Conservation (phyloP, 2,329 filamentous ascomycete species). For the Lachnellula subtilissima region DNA sequence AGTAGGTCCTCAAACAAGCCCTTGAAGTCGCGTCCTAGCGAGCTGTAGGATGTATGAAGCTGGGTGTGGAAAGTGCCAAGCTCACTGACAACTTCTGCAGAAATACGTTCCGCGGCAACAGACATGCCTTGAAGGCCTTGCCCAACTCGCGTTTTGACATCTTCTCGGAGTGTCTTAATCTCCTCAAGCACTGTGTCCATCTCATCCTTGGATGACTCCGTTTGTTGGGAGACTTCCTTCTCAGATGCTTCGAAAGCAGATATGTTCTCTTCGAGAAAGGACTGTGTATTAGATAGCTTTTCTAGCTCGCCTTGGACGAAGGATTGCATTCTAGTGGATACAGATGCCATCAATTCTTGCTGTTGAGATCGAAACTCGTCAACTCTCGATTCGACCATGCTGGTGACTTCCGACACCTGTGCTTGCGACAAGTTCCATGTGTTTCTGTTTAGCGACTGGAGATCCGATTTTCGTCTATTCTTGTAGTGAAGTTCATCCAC, state of each 20-base stretch:
- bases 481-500: slow-evolving; percentile 81
- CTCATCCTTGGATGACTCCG: slow-evolving; percentile 67
- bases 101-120: slow-evolving; percentile 79
- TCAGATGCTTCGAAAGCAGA: slow-evolving; percentile 63
- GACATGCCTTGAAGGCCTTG: slow-evolving; percentile 81
- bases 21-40: slow-evolving; percentile 82
- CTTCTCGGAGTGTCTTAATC: slow-evolving; percentile 82
- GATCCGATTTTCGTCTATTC: slow-evolving; percentile 75
- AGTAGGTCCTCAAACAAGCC: slow-evolving; percentile 76
- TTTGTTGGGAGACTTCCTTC: slow-evolving; percentile 62
- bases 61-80: slow-evolving; percentile 78
- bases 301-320: slow-evolving; percentile 74
- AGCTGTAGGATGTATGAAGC: slow-evolving; percentile 79
- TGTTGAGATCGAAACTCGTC: slow-evolving; percentile 70
- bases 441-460: slow-evolving; percentile 73
- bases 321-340: slow-evolving; percentile 66
- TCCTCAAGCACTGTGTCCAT: slow-evolving; percentile 91
- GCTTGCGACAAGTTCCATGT: slow-evolving; percentile 73
- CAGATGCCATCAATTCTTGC: slow-evolving; percentile 59
- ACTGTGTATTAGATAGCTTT: slow-evolving; percentile 65
- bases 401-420: slow-evolving; percentile 72
- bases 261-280: slow-evolving; percentile 65
- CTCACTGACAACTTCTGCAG: slow-evolving; percentile 82
- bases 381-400: slow-evolving; percentile 70
- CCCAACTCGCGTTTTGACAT: slow-evolving; percentile 80